These are phyloP conservation scores for Neoarthrinium moseri DNA, from an alignment of 2,329 filamentous ascomycete species.

Conservation along the genomic window DNA sequence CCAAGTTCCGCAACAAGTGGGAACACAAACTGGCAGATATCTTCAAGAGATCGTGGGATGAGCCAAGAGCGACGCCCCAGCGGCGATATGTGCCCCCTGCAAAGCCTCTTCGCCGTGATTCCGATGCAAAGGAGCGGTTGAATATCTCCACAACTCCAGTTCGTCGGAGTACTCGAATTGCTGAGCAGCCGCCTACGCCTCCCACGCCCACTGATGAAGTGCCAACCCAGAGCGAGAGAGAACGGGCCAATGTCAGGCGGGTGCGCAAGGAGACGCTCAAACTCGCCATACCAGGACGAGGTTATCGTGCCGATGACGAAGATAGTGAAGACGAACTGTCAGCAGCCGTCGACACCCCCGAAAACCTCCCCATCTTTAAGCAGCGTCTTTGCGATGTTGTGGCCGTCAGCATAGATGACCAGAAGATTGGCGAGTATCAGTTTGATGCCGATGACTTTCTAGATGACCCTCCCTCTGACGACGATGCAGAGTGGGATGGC, in stretches of 20 bases:
- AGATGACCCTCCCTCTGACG: slow-evolving; percentile 48
- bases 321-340: slow-evolving; percentile 32
- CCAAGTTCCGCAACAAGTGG: slow-evolving; percentile 77
- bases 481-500: slow-evolving; percentile 60
- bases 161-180: slow-evolving; percentile 28
- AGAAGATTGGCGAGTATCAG: slow-evolving; percentile 67
- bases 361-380: slow-evolving; percentile 34
- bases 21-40: slow-evolving; percentile 66
- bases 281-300: slow-evolving; percentile 17
- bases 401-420: slow-evolving; percentile 72
- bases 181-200: slow-evolving; percentile 12
- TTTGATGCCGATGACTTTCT: slow-evolving; percentile 73
- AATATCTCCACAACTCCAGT: slow-evolving; percentile 6
- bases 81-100: not conserved
- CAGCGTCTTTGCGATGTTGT: slow-evolving; percentile 73
- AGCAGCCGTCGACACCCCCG: not conserved
- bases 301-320: slow-evolving; percentile 30
- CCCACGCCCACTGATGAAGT: slow-evolving; percentile 15
- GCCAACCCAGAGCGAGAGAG: slow-evolving; percentile 9
- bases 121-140: slow-evolving; percentile 5
- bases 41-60: slow-evolving; percentile 41
- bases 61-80: slow-evolving; percentile 14
- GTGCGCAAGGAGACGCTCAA: slow-evolving; percentile 18
- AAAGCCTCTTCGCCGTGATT: not conserved
- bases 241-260: slow-evolving; percentile 13